These are phyloP conservation scores for Aspergillus diversus DNA, from an alignment of 495 filamentous ascomycete species.

Conservation along the genomic window DNA sequence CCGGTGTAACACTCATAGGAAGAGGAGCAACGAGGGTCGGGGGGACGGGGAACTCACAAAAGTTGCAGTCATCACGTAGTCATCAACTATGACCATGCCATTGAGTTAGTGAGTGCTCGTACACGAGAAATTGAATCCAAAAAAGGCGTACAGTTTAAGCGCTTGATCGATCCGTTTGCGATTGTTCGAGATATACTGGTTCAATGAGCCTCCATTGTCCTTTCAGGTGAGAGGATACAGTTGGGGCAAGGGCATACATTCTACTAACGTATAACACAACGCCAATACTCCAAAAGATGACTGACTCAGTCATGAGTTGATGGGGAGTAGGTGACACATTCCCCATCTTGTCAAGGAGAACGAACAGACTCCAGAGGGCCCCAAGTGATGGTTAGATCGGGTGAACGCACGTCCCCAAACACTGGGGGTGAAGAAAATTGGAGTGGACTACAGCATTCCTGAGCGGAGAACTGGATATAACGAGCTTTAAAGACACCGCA, in stretches of 20 bases:
- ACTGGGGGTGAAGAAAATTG: too few species aligned
- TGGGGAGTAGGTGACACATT: conserved; percentile 39
- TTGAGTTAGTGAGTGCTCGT: conserved; percentile 33
- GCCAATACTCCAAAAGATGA: conserved; percentile 41
- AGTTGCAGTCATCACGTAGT: conserved; percentile 60
- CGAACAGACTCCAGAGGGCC: not conserved
- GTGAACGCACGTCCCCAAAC: not conserved
- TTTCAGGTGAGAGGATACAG: not conserved
- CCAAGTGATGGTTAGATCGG: not conserved
- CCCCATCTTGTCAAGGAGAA: conserved; percentile 31
- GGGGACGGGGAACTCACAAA: conserved; percentile 41
- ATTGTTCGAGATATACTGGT: conserved; percentile 36
- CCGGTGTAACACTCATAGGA: not conserved
- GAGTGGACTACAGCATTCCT: too few species aligned
- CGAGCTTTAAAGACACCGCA: conserved; percentile 5
- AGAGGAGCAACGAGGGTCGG: not conserved
- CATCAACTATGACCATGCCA: conserved; percentile 40
- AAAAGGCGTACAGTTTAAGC: conserved; percentile 36
- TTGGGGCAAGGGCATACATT: conserved; percentile 21
- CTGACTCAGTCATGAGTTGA: conserved; percentile 36
- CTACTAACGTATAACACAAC: conserved; percentile 36
- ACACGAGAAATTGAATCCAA: not conserved
- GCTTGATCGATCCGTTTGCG: conserved; percentile 38
- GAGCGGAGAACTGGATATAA: too few species aligned
- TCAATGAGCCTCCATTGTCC: conserved; percentile 19